Evolutionary conservation across 31 red algal genomes (phyloP), one percentile per base, ranked within the genome.

Genomic region (Odonthalia washingtoniensis): DNA sequence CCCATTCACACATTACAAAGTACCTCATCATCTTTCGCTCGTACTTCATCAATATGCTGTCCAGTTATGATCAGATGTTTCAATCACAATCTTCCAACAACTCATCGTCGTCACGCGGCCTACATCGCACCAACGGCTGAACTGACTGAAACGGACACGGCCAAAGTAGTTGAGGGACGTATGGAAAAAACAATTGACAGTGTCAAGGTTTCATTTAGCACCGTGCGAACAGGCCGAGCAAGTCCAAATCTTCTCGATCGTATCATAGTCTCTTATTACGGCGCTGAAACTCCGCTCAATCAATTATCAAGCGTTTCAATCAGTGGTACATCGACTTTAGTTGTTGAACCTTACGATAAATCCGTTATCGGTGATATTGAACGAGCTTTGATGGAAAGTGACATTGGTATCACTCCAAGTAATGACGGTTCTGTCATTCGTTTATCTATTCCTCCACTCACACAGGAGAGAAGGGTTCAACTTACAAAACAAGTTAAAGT

Each of bases 121-220:
- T 57, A 57, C 21, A 21, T 57, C 49, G 49, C 21, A 14, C 49
- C 49, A 21, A 57, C 9, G 21, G 49, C 49, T 21, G 49, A 57
- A 57, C 49, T 57, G 9, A 57, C 49, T 9, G 12, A 57, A 57
- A 21, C 9, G 9, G 49, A 57, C 49, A 57, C 49, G 49, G 49
- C 9, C 12, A 57, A 87, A 49, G 78, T 91, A 46, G 73, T 90
- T 2, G 87, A 93, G 17, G 81, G 85, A 9, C 91, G 95, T 24
- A 99, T 99, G 98, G 65, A 88, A 17, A 99, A 99, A 86, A 94
- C 95, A 1, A 77, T 99, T 0, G 98, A 97, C 28, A 78, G 85
- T 32, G 80, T 97, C 26, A 81, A 84, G 38, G 72, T 73, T 36
- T 89, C 92, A 67, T 94, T 99, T 70, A 91, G 89, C 78, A 95